phyloP scores from a whole-genome alignment of 495 filamentous ascomycete genomes.

The Penicillium coffeae region DNA sequence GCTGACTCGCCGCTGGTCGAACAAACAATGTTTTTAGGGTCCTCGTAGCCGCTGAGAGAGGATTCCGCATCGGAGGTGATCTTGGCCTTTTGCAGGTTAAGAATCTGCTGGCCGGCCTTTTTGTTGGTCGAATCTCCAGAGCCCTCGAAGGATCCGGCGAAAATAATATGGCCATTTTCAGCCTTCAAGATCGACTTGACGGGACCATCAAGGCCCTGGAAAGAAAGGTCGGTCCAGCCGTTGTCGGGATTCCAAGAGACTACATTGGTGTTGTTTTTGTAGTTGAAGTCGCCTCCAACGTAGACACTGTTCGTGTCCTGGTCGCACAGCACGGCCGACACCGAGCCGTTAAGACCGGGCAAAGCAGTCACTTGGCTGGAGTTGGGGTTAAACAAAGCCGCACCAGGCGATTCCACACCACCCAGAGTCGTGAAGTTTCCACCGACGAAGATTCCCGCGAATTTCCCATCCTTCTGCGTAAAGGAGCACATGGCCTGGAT shows the following conservation, averaged over 20 bases:
- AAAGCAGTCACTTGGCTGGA: constrained; percentile 65
- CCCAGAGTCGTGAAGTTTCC: constrained; percentile 96
- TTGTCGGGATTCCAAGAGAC: constrained; percentile 69
- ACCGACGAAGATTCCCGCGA: constrained; percentile 74
- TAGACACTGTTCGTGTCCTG: constrained; percentile 78
- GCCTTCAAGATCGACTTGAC: constrained; percentile 81
- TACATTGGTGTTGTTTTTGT: constrained; percentile 79
- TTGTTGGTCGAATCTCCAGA: constrained; percentile 69
- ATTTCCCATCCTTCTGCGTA: constrained; percentile 58
- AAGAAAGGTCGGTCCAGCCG: constrained; percentile 80
- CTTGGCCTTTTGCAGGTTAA: constrained; percentile 76
- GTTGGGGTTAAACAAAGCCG: constrained; percentile 74
- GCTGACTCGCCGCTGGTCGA: constrained; percentile 62
- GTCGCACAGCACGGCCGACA: constrained; percentile 80
- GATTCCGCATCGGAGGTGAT: constrained; percentile 64
- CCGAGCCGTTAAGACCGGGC: constrained; percentile 73
- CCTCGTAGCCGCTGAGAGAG: constrained; percentile 59
- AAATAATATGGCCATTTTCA: constrained; percentile 78
- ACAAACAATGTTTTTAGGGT: constrained; percentile 84
- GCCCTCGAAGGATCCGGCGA: constrained; percentile 87
- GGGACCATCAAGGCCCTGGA: constrained; percentile 91
- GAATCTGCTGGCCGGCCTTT: constrained; percentile 63
- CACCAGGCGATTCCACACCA: constrained; percentile 66
- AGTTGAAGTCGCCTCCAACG: constrained; percentile 81
- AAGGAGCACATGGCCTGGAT: constrained; percentile 88